Conservation (phyloP, 495 filamentous ascomycete species). For the Penicillium maclennaniae region DNA sequence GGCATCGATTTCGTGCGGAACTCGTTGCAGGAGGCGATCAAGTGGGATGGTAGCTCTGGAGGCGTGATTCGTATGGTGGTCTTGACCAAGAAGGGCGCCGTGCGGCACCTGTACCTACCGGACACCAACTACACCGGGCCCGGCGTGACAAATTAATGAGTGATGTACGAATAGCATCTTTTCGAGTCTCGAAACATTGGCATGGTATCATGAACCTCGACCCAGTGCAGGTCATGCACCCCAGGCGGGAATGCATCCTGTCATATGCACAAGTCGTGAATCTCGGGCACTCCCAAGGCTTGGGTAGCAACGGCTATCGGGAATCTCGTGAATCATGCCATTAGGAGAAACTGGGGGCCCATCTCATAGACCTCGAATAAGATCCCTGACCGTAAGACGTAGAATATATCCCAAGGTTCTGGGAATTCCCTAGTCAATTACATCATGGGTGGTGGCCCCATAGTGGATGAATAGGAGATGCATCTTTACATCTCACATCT, state of each 20-base stretch:
- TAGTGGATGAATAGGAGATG: background rate
- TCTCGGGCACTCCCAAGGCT: background rate
- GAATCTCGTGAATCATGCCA: background rate
- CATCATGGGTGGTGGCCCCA: background rate
- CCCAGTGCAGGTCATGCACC: background rate
- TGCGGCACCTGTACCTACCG: constrained; percentile 85
- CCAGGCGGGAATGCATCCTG: background rate
- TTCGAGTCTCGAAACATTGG: background rate
- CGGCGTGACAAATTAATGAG: constrained; percentile 45
- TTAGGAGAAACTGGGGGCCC: background rate
- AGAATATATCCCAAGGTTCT: background rate
- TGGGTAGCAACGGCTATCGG: constrained; percentile 1
- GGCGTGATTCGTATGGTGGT: constrained; percentile 98
- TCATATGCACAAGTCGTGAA: background rate
- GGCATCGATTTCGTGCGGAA: constrained; percentile 92
- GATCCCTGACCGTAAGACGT: background rate
- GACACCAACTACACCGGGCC: constrained; percentile 75
- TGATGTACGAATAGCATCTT: constrained; percentile 23
- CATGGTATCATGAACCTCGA: constrained; percentile 1
- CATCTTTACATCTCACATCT: background rate
- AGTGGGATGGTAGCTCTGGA: constrained; percentile 98
- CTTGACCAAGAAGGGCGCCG: constrained; percentile 80
- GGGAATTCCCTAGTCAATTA: background rate
- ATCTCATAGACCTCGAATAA: background rate
- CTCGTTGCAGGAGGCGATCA: constrained; percentile 87